Evolutionary conservation across 2,329 filamentous ascomycete genomes (phyloP), one percentile per base, ranked within the genome.

Genomic region (Periconia macrospinosa): DNA sequence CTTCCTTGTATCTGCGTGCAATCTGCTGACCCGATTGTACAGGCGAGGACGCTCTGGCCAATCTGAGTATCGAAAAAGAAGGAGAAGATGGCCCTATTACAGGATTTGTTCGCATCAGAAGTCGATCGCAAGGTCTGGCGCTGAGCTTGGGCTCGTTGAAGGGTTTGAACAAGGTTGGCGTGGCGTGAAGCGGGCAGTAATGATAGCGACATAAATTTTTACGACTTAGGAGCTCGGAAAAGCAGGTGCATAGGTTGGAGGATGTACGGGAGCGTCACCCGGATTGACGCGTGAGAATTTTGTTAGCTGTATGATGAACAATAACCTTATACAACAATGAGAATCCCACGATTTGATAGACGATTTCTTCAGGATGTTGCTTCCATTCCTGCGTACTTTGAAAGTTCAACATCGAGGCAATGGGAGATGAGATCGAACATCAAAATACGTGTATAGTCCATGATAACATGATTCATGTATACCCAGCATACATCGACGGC

Each of bases 21-120:
- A 15, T 8, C 40, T 37, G 33, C 56, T 61, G 56, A 61, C 11
- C 13, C 11, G 13, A 41, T 27, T 53, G 45, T 62, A 49, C 68
- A 99, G 94, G 94, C 60, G 94, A 99, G 90, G 94, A 99, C 79
- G 94, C 94, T 55, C 80, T 99, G 68, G 94, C 94, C 69, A 99
- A 99, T 74, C 73, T 99, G 76, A 97, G 92, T 73, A 97, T 99
- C 68, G 94, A 99, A 78, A 93, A 97, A 79, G 92, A 97, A 74
- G 92, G 92, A 55, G 92, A 96, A 23, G 89, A 96, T 68, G 94
- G 94, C 20, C 91, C 92, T 6, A 93, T 99, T 59, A 97, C 93
- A 41, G 94, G 94, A 43, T 99, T 99, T 75, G 92, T 99, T 59
- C 88, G 94, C 73, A 99, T 99, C 84, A 87, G 94, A 78, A 97